Conservation (phyloP, 148 eudicot genomes). For the Limonium bicolor region DNA sequence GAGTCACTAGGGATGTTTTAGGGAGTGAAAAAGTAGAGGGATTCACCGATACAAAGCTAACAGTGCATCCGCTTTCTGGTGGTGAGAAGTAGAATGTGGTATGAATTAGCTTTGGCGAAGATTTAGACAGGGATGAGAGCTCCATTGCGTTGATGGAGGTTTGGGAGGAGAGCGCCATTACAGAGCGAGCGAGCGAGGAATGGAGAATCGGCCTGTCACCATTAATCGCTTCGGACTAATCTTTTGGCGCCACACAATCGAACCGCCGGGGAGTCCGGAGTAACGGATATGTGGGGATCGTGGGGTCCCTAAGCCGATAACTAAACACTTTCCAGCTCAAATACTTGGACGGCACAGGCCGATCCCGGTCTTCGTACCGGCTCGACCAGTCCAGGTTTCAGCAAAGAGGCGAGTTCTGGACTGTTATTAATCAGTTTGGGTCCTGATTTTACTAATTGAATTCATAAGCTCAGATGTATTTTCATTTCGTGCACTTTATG, state of each 20-base stretch:
- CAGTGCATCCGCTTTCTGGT: background rate
- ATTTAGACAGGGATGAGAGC: background rate
- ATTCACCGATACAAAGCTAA: no score
- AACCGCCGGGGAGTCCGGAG: background rate
- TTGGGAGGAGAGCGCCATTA: slow-evolving; percentile 2
- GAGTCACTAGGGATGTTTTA: background rate
- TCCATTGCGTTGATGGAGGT: slow-evolving; percentile 5
- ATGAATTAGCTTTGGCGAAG: background rate
- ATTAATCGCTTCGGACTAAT: background rate
- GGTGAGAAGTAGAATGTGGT: background rate
- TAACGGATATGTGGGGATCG: slow-evolving; percentile 2
- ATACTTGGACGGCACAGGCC: no score
- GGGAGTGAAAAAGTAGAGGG: background rate
- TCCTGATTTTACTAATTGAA: no score
- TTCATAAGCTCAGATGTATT: no score
- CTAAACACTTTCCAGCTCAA: no score
- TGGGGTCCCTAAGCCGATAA: no score
- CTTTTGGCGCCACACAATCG: slow-evolving; percentile 6
- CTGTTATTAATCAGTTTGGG: no score
- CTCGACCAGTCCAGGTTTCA: no score
- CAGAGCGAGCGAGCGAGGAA: background rate
- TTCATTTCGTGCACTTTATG: no score
- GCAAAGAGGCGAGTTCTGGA: no score
- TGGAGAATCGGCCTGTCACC: background rate
- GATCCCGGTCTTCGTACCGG: no score